Percentiles rank a stretch among this genome's conserved stretches.
phyloP scores from a whole-genome alignment of 805 yeast genomes.

The Starmerella etchellsii region DNA sequence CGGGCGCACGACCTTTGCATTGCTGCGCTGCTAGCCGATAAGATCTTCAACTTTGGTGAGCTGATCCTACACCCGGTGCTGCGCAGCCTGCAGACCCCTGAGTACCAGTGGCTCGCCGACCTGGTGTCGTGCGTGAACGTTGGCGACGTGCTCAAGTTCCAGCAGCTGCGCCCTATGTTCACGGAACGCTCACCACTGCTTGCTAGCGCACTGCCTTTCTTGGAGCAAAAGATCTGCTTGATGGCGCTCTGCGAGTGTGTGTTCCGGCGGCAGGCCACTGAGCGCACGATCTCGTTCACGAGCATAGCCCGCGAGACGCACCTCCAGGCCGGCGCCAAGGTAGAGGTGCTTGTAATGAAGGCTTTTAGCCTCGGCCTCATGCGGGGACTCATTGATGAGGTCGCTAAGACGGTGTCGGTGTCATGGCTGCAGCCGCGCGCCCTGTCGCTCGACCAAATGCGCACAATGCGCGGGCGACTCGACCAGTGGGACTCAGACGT shows the following conservation, averaged over 20 bases:
- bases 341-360: constrained; percentile 84
- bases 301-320: constrained; percentile 65
- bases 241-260: constrained; percentile 84
- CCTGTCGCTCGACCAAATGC: constrained; percentile 69
- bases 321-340: constrained; percentile 48
- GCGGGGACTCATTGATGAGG: constrained; percentile 85
- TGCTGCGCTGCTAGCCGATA: constrained; percentile 82
- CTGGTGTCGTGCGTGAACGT: constrained; percentile 58
- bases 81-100: constrained; percentile 19
- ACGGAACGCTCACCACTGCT: constrained; percentile 41
- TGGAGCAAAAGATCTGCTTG: constrained; percentile 81
- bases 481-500: constrained; percentile 71
- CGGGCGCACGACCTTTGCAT: constrained; percentile 66
- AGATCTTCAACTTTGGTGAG: constrained; percentile 91
- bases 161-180: constrained; percentile 33
- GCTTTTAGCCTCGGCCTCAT: constrained; percentile 74
- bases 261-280: constrained; percentile 52
- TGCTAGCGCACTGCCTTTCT: constrained; percentile 45
- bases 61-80: constrained; percentile 79
- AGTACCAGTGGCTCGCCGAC: constrained; percentile 56
- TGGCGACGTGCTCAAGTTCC: constrained; percentile 63
- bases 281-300: constrained; percentile 57
- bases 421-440: constrained; percentile 96
- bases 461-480: constrained; percentile 59
- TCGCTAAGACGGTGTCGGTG: constrained; percentile 60